phyloP scores from a whole-genome alignment of 148 eudicot species.

The Nyssa sinensis region DNA sequence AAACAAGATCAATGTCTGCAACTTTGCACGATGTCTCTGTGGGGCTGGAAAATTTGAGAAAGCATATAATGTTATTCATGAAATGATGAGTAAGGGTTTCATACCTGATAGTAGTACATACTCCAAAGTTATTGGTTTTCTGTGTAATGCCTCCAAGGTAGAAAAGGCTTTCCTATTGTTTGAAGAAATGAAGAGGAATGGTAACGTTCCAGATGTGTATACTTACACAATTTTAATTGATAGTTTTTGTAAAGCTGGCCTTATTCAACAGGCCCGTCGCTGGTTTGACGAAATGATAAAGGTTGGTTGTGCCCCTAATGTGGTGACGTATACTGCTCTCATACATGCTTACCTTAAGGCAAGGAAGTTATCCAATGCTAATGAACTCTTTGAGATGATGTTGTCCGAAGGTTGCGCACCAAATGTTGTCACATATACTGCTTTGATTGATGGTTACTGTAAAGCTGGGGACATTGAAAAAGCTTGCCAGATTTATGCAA shows the following conservation, averaged over 20 bases:
- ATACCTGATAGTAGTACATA: slow-evolving; percentile 79
- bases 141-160: slow-evolving; percentile 65
- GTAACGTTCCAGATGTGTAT: slow-evolving; percentile 84
- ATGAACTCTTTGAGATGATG: slow-evolving; percentile 58
- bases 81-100: slow-evolving; percentile 88
- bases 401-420: slow-evolving; percentile 46
- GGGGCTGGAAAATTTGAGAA: slow-evolving; percentile 75
- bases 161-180: slow-evolving; percentile 79
- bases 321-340: slow-evolving; percentile 88
- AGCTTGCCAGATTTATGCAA: slow-evolving; percentile 63
- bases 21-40: slow-evolving; percentile 74
- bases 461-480: slow-evolving; percentile 54
- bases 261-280: slow-evolving; percentile 74
- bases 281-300: slow-evolving; percentile 81
- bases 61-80: slow-evolving; percentile 60
- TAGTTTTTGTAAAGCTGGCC: slow-evolving; percentile 91
- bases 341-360: slow-evolving; percentile 88
- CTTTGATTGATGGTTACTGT: slow-evolving; percentile 64
- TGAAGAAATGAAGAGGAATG: slow-evolving; percentile 74
- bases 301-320: slow-evolving; percentile 74
- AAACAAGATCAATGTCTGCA: slow-evolving; percentile 75
- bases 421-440: slow-evolving; percentile 62
- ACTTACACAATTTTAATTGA: slow-evolving; percentile 83
- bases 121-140: slow-evolving; percentile 75
- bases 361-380: slow-evolving; percentile 48